Percentiles rank a stretch among this genome's conserved stretches.
Conservation (phyloP, 2,329 filamentous ascomycete genomes). For the Colletotrichum musicola region DNA sequence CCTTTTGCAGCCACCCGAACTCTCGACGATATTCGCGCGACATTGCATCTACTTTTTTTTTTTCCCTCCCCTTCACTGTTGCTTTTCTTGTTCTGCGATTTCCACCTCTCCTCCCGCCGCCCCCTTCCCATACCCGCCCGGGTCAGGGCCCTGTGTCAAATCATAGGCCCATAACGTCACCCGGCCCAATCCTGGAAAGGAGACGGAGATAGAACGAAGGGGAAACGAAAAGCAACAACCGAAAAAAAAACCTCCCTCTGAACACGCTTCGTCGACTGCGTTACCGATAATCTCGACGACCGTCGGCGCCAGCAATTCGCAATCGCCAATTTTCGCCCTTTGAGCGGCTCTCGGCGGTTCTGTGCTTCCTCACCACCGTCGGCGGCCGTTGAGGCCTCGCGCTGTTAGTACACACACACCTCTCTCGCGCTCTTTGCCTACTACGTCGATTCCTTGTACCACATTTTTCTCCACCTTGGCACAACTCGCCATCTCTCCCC, state of each 20-base stretch:
- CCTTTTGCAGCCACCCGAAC: constrained; percentile 25
- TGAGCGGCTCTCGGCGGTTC: constrained; percentile 16
- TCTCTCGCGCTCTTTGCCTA: too few species aligned
- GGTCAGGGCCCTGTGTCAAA: constrained; percentile 34
- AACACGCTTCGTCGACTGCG: constrained; percentile 19
- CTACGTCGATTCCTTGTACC: constrained; percentile 30
- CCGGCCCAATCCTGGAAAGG: constrained; percentile 35
- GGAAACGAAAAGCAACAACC: constrained; percentile 35
- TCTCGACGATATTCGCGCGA: neutral
- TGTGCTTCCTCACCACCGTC: constrained; percentile 39
- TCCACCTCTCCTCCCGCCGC: too few species aligned
- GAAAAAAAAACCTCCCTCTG: constrained; percentile 21
- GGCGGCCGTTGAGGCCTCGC: constrained; percentile 42
- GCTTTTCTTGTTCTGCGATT: neutral
- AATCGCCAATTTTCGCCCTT: constrained; percentile 28
- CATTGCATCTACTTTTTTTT: neutral
- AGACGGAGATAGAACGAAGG: constrained; percentile 37
- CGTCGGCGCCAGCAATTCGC: constrained; percentile 11
- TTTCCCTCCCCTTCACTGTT: neutral
- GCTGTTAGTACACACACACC: constrained; percentile 35
- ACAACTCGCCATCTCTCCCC: constrained; percentile 38
- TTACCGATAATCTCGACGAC: neutral
- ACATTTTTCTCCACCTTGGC: constrained; percentile 41
- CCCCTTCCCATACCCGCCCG: constrained; percentile 10
- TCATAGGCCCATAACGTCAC: constrained; percentile 39